These are phyloP conservation scores for Mycocentrospora acerina DNA, from an alignment of 2,329 filamentous ascomycete species.

Conservation along the genomic window DNA sequence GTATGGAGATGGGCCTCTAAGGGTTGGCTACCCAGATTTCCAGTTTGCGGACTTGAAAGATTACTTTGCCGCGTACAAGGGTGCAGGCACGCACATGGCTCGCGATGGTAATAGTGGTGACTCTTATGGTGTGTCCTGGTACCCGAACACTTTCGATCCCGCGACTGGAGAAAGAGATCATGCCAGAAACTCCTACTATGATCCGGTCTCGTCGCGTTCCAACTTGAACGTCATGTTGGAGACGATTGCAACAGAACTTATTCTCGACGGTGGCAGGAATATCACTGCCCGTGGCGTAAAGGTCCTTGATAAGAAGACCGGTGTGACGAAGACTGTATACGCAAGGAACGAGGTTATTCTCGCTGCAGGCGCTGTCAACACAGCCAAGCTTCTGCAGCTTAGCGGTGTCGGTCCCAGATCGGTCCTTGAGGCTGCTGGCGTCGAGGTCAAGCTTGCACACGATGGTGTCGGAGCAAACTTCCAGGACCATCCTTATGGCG, in stretches of 20 bases:
- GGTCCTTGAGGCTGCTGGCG: slow-evolving; percentile 27
- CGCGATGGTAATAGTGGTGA: slow-evolving; percentile 28
- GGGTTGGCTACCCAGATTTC: slow-evolving; percentile 29
- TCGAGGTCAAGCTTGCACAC: slow-evolving; percentile 26
- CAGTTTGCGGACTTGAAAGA: slow-evolving; percentile 28
- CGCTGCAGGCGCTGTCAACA: slow-evolving; percentile 58
- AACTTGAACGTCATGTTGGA: slow-evolving; percentile 34
- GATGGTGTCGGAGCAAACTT: slow-evolving; percentile 38
- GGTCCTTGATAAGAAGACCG: slow-evolving; percentile 19
- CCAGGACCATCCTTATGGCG: slow-evolving; percentile 35
- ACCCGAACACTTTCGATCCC: slow-evolving; percentile 38
- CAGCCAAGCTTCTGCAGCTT: slow-evolving; percentile 54
- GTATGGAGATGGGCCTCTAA: slow-evolving; percentile 30
- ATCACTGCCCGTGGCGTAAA: slow-evolving; percentile 28
- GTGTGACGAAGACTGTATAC: slow-evolving; percentile 18
- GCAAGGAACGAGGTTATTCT: slow-evolving; percentile 57
- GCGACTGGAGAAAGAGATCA: slow-evolving; percentile 32
- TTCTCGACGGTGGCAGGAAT: slow-evolving; percentile 23
- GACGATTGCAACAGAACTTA: slow-evolving; percentile 20
- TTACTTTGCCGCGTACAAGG: slow-evolving; percentile 27
- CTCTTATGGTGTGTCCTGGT: slow-evolving; percentile 40
- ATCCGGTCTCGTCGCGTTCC: slow-evolving; percentile 24
- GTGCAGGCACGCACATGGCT: slow-evolving; percentile 20
- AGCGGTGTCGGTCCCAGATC: slow-evolving; percentile 34
- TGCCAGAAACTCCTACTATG: slow-evolving; percentile 35